Base-by-base conservation (phyloP, 2,329 filamentous ascomycete genomes). In the Colletotrichum sp. region DNA sequence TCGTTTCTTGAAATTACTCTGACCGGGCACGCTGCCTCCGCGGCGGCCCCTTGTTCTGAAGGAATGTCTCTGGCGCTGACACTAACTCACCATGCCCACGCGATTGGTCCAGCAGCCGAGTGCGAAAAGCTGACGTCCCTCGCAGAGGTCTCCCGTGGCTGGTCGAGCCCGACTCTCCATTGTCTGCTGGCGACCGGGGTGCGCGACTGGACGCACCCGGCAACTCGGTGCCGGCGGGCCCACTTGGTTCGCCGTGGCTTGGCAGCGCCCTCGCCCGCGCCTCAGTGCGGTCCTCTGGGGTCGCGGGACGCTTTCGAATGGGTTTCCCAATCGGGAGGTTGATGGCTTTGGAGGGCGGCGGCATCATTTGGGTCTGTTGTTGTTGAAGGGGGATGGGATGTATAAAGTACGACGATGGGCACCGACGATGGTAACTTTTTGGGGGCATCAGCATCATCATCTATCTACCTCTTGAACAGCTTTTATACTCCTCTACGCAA, bases 211-310 rank as follows among this genome's bases (percentile, higher is more conserved):
- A 24, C 34, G 32, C n/a, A 72, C 55, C 70, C 73, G 70, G 70
- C 73, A 73, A 24, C 16, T 34, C 43, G 58, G 70, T 76, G 65
- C 73, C 64, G 73, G 64, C 8, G 15, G 73, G 30, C 34, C 73
- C 73, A 76, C 73, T 24, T 73, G 64, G 69, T 28, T 21, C 32
- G 24, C 65, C 73, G 73, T 73, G 73, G 73, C 73, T 76, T 76
- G 73, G 70, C 73, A 30, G 30, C 9, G 48, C 48, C 56, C 18
- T 52, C 24, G 43, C 43, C 24, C 56, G 55, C 55, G 55, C 24
- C 55, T 30, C 16, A 16, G 18, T 26, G 30, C 66, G 71, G 38
- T 48, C 72, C 58, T 62, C 38, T 62, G 65, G 8, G 38, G 56
- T 38, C 30, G 66, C 48, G 52, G 30, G 15, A 48, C 55, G 38